phyloP scores from a whole-genome alignment of 768 basidiomycete species.

The Suillus brevipes region DNA sequence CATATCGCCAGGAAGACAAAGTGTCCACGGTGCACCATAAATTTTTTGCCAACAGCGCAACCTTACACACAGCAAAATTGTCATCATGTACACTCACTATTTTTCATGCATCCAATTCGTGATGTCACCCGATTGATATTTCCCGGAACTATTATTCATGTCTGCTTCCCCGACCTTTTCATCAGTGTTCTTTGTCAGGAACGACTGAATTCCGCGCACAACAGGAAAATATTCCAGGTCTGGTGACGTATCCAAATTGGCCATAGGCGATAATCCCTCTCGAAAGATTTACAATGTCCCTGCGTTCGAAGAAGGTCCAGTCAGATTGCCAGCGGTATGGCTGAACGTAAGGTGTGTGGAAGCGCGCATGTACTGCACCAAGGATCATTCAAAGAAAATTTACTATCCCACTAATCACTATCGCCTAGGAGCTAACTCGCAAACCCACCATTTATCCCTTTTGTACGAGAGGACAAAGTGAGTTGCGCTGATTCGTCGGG shows the following conservation, averaged over 20 bases:
- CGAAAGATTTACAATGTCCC: background rate
- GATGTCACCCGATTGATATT: background rate
- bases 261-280: background rate
- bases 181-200: background rate
- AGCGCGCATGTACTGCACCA: background rate
- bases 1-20: too few relatives aligned
- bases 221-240: background rate
- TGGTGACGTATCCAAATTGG: background rate
- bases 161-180: background rate
- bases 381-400: background rate
- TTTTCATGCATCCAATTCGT: background rate
- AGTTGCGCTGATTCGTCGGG: background rate
- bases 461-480: background rate
- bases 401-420: background rate
- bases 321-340: background rate
- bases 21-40: too few relatives aligned
- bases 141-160: background rate
- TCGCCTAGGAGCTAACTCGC: background rate
- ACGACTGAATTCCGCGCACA: background rate
- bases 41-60: slow-evolving; percentile 8
- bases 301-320: background rate
- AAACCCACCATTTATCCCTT: background rate
- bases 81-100: background rate
- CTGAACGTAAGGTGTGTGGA: background rate
- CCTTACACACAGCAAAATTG: background rate